A percentile compares a stretch with the other conserved stretches of the same genome.
Evolutionary conservation across 2,329 filamentous ascomycete species (phyloP).

Genomic region (Colletotrichum sp.): DNA sequence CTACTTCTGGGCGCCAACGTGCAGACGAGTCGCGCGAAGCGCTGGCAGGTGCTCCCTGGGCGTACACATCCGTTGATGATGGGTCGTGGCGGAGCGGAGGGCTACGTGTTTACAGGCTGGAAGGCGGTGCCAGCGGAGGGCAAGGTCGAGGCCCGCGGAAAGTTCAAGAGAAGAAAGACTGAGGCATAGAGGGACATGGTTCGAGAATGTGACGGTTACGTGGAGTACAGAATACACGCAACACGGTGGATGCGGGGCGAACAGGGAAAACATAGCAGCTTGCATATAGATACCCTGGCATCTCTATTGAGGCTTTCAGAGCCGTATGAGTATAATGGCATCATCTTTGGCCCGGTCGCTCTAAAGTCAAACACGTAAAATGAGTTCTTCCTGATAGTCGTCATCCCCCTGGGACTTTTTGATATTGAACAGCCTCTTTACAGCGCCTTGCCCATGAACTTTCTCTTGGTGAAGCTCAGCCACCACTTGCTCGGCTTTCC

Average conservation of each 20-base stretch:
- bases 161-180: conserved; percentile 73
- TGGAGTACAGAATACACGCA: not conserved
- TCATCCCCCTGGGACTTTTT: not conserved
- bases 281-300: conserved; percentile 14
- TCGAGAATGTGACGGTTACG: not conserved
- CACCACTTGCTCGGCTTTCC: conserved; percentile 85
- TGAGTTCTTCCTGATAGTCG: not conserved
- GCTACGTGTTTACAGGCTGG: conserved; percentile 86
- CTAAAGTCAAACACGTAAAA: conserved; percentile 3
- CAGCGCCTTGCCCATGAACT: conserved; percentile 97
- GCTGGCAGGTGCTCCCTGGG: conserved; percentile 91
- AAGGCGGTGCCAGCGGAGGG: conserved; percentile 81
- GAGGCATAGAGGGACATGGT: conserved; percentile 29
- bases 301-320: not conserved
- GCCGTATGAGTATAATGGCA: conserved; percentile 9
- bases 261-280: not conserved
- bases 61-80: conserved; percentile 96
- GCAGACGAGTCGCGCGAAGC: conserved; percentile 78
- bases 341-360: conserved; percentile 9
- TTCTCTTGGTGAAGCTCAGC: conserved; percentile 98
- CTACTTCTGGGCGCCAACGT: conserved; percentile 79
- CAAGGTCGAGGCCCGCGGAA: conserved; percentile 82
- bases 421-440: conserved; percentile 40
- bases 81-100: conserved; percentile 83
- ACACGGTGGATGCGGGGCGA: not conserved